A percentile compares a stretch with the other conserved stretches of the same genome.
phyloP scores from a whole-genome alignment of 2,329 filamentous ascomycete genomes.

The Aspergillus novoparasiticus region DNA sequence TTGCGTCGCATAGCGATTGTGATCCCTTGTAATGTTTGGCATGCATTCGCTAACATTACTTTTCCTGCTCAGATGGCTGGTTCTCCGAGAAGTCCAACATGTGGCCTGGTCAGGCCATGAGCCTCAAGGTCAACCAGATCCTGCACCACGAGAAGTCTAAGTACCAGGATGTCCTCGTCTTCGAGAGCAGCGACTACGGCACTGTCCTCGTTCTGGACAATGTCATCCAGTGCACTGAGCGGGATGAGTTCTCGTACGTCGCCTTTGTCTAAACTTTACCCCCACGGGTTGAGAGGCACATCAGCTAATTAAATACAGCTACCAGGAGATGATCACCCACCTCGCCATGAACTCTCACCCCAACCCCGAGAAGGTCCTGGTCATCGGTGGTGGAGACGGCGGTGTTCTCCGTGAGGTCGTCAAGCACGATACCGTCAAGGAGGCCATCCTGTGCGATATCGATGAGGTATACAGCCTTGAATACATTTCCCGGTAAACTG shows the following conservation, averaged over 20 bases:
- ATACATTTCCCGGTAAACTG: background rate
- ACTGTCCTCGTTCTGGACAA: slow-evolving; percentile 97
- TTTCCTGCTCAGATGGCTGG: slow-evolving; percentile 79
- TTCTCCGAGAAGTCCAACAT: slow-evolving; percentile 98
- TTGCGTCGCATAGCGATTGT: background rate
- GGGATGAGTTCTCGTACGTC: slow-evolving; percentile 87
- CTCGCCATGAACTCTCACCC: slow-evolving; percentile 98
- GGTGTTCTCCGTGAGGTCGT: slow-evolving; percentile 97
- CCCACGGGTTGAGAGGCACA: background rate
- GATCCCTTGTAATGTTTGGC: background rate
- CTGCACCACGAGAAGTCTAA: slow-evolving; percentile 98
- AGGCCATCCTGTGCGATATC: slow-evolving; percentile 96
- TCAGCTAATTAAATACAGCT: slow-evolving; percentile 46
- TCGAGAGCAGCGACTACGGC: slow-evolving; percentile 96
- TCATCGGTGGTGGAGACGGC: slow-evolving; percentile 96
- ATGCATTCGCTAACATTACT: slow-evolving; percentile 10
- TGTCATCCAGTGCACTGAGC: slow-evolving; percentile 97
- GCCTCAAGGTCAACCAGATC: slow-evolving; percentile 94
- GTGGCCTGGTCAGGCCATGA: slow-evolving; percentile 99
- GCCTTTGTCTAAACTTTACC: background rate
- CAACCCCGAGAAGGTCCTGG: slow-evolving; percentile 95
- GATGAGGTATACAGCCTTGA: slow-evolving; percentile 67
- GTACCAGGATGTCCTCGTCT: slow-evolving; percentile 99
- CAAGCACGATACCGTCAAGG: slow-evolving; percentile 97
- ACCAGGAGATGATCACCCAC: slow-evolving; percentile 99